Evolutionary conservation across 2,329 filamentous ascomycete species (phyloP), one percentile per base, ranked within the genome.

Genomic region (Zymoseptoria tritici): DNA sequence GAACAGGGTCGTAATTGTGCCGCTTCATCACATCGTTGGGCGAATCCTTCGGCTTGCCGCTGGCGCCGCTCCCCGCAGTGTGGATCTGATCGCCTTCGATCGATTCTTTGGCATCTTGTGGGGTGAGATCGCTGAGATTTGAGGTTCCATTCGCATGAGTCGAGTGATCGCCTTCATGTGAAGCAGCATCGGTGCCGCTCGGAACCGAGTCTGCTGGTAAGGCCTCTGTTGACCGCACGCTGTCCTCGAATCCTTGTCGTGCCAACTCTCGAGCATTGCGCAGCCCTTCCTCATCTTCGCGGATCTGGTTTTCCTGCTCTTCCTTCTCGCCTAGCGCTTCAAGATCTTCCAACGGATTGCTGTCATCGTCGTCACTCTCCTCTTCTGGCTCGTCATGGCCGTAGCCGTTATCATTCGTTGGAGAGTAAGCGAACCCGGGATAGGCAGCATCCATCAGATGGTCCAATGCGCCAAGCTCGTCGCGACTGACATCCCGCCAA

Each of bases 401-500:
- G 55, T 70, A 67, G 36, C 64, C 66, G 53, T 68, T 69, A 8
- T 52, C 51, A 19, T 60, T 50, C 4, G 54, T 56, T 2, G 60
- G 58, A 2, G 57, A 61, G 21, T 52, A 42, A 11, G 50, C 49
- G 13, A 52, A 54, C 9, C 53, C 58, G 13, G 58, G 50, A 55
- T 66, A 66, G 9, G 59, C 62, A 4, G 65, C 60, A 24, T 69
- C 68, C 66, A 67, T 67, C 21, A 71, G 56, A 20, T 71, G 66
- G 46, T 73, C 71, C 1, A 74, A 62, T 4, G 65, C 68, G 29
- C 68, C 67, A 11, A 74, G 64, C 67, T 96, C 91, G 2, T 88
- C 86, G 31, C 90, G 85, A 16, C 84, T 85, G n/a, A 94, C 84
- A 52, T 88, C 85, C 66, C 86, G 89, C 91, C 91, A 96, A 13